Percentiles rank a stretch among this genome's conserved stretches.
phyloP scores from a whole-genome alignment of 257 asterid genomes.

The Fraxinus pennsylvanica region DNA sequence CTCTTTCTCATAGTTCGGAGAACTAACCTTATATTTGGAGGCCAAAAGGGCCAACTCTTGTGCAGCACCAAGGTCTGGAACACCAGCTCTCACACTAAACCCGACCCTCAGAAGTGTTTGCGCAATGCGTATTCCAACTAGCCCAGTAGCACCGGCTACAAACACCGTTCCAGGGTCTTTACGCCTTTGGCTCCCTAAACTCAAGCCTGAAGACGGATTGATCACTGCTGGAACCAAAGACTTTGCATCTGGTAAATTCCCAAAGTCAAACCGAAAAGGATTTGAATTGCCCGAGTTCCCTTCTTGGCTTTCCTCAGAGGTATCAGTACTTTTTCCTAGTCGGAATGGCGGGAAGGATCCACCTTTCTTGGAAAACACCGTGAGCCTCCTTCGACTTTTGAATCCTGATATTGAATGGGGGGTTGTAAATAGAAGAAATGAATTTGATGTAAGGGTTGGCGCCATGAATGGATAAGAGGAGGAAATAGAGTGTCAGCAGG shows the following conservation, averaged over 20 bases:
- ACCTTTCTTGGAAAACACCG: conserved; percentile 53
- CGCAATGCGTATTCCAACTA: conserved; percentile 81
- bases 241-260: conserved; percentile 58
- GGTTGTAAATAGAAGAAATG: conserved; percentile 54
- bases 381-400: conserved; percentile 36
- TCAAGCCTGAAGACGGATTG: conserved; percentile 54
- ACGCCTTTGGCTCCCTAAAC: conserved; percentile 52
- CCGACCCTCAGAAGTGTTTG: conserved; percentile 78
- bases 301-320: conserved; percentile 25
- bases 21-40: conserved; percentile 60
- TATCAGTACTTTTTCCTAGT: conserved; percentile 32
- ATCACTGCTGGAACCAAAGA: conserved; percentile 60
- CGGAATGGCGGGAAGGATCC: conserved; percentile 35
- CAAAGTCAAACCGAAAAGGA: conserved; percentile 65
- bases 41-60: conserved; percentile 91
- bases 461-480: conserved; percentile 55
- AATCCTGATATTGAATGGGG: conserved; percentile 45
- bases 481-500: conserved; percentile 6
- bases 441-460: conserved; percentile 75
- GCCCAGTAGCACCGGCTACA: conserved; percentile 91
- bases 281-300: conserved; percentile 35
- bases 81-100: conserved; percentile 88
- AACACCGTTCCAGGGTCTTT: conserved; percentile 87
- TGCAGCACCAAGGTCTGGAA: conserved; percentile 76
- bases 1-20: no score